Conservation (phyloP, 2,329 filamentous ascomycete species). For the Alternaria metachromatica region DNA sequence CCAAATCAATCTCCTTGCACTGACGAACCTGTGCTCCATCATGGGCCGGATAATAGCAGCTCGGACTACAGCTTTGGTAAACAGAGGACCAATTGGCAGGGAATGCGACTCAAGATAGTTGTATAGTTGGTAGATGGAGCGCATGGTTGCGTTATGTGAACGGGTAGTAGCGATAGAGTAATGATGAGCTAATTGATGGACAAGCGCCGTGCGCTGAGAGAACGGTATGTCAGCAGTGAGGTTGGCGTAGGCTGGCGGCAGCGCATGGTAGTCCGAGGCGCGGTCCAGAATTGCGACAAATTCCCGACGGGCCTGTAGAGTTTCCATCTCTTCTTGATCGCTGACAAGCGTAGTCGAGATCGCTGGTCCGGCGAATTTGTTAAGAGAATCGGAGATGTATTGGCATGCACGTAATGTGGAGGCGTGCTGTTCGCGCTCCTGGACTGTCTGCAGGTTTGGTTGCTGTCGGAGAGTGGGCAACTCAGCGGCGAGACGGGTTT, state of each 20-base stretch:
- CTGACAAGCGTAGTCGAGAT: not conserved
- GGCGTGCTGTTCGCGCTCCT: constrained; percentile 12
- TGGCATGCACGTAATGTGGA: constrained; percentile 10
- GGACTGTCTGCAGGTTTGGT: not conserved
- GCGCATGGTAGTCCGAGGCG: constrained; percentile 26
- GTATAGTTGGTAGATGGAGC: constrained; percentile 38
- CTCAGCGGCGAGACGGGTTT: constrained; percentile 3
- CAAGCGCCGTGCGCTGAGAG: constrained; percentile 23
- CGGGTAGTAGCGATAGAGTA: constrained; percentile 37
- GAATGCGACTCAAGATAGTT: constrained; percentile 29
- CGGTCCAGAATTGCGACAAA: constrained; percentile 35
- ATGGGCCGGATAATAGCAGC: constrained; percentile 35
- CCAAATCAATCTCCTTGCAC: constrained; percentile 36
- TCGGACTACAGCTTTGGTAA: constrained; percentile 38
- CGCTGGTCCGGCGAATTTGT: not conserved
- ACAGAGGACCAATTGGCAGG: constrained; percentile 35
- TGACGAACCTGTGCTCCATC: constrained; percentile 37
- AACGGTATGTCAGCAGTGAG: constrained; percentile 17
- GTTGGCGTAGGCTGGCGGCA: constrained; percentile 33
- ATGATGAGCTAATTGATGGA: constrained; percentile 44
- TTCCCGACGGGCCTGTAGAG: constrained; percentile 21
- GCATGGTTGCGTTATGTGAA: constrained; percentile 27
- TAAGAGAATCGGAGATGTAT: constrained; percentile 11
- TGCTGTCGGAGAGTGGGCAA: constrained; percentile 10
- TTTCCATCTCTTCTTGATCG: not conserved